Conservation (phyloP, 805 yeast species). For the Yarrowia sp. region DNA sequence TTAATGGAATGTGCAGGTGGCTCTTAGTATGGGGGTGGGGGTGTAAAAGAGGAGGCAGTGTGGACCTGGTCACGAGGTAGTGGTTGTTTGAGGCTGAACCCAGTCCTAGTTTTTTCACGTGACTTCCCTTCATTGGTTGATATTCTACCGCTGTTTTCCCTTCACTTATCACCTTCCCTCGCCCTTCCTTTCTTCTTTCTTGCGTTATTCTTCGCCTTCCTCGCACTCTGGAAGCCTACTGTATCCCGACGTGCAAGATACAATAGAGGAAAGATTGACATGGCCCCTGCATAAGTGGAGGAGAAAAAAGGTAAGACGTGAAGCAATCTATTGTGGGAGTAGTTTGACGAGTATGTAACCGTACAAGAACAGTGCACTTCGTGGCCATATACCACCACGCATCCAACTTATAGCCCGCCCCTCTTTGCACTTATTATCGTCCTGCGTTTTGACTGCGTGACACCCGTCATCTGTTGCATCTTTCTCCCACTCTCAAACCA, state of each 20-base stretch:
- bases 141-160: neutral
- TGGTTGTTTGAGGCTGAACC: too few species aligned
- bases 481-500: neutral
- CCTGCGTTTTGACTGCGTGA: too few species aligned
- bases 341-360: too few species aligned
- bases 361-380: too few species aligned
- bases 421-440: too few species aligned
- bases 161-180: neutral
- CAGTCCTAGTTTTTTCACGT: too few species aligned
- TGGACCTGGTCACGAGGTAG: too few species aligned
- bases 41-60: neutral
- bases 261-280: conserved; percentile 6
- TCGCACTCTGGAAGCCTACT: neutral
- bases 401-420: too few species aligned
- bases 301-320: neutral
- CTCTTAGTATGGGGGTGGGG: neutral
- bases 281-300: conserved; percentile 23
- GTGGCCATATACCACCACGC: too few species aligned
- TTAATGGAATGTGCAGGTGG: neutral
- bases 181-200: neutral
- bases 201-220: conserved; percentile 2
- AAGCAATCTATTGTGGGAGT: neutral
- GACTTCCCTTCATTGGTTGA: too few species aligned
- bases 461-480: too few species aligned
- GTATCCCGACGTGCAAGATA: neutral